A percentile compares a stretch with the other conserved stretches of the same genome.
Evolutionary conservation across 1,284 basidiomycete species (phyloP).

Genomic region (Afroboletus lepidellus): DNA sequence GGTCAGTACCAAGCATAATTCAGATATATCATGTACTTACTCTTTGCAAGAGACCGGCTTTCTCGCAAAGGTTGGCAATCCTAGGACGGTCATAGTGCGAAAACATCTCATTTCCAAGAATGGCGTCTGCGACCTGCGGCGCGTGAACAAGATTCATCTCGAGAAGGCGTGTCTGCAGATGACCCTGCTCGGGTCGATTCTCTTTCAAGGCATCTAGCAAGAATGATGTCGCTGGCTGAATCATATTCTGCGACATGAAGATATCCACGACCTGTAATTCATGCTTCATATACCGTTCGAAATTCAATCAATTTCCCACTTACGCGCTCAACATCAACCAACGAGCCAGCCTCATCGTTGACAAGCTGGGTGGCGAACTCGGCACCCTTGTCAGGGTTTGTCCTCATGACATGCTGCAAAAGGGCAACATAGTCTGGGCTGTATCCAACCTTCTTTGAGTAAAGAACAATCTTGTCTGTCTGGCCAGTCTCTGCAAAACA

Average conservation of each 20-base stretch:
- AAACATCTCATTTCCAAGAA: conserved; percentile 99
- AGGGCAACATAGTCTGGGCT: conserved; percentile 92
- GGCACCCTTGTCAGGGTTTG: conserved; percentile 96
- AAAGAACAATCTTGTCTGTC: conserved; percentile 97
- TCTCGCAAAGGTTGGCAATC: conserved; percentile 98
- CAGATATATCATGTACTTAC: conserved; percentile 41
- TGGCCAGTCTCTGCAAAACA: conserved; percentile 99
- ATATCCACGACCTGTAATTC: conserved; percentile 83
- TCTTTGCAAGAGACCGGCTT: conserved; percentile 93
- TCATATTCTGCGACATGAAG: conserved; percentile 99
- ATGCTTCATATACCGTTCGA: conserved; percentile 7
- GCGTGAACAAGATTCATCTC: conserved; percentile 99
- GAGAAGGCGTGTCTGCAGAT: conserved; percentile 92
- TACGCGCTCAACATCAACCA: conserved; percentile 93
- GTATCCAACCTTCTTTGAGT: conserved; percentile 97
- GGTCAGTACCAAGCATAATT: conserved; percentile 11
- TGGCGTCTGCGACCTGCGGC: conserved; percentile 98
- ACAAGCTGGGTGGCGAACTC: conserved; percentile 97
- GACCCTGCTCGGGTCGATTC: conserved; percentile 97
- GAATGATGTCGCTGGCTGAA: conserved; percentile 99
- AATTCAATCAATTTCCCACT: conserved; percentile 24
- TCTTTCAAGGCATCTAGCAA: conserved; percentile 98
- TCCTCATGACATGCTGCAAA: conserved; percentile 96
- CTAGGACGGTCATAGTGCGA: conserved; percentile 95
- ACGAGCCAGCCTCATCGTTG: conserved; percentile 89